Percentiles rank a stretch among this genome's conserved stretches.
These are phyloP conservation scores for Erysiphe pulchra DNA, from an alignment of 2,329 filamentous ascomycete species.

Conservation along the genomic window DNA sequence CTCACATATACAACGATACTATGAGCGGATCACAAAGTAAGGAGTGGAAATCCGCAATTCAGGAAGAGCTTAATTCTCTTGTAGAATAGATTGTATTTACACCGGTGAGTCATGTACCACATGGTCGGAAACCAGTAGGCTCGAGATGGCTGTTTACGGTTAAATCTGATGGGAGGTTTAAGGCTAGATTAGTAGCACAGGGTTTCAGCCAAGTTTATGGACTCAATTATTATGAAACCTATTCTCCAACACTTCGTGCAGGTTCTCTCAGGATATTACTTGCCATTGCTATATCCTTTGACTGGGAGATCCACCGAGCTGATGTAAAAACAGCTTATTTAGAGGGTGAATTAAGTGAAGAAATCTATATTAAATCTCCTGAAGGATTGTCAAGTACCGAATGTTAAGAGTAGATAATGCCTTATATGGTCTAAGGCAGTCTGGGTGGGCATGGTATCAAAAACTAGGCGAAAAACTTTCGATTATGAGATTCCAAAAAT, in stretches of 20 bases:
- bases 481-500: too few relatives aligned
- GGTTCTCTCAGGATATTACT: not conserved
- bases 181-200: not conserved
- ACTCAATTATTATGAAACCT: not conserved
- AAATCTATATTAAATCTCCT: not conserved
- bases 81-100: not conserved
- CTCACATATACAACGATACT: not conserved
- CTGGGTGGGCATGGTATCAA: not conserved
- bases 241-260: not conserved
- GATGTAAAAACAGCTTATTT: not conserved
- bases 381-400: not conserved
- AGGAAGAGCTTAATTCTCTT: not conserved
- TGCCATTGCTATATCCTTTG: not conserved
- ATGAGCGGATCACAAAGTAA: not conserved
- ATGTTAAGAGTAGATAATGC: not conserved
- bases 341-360: not conserved
- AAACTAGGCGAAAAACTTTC: too few relatives aligned
- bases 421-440: not conserved
- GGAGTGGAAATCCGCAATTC: not conserved
- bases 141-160: not conserved
- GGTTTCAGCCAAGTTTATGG: not conserved
- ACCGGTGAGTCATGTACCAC: not conserved
- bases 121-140: not conserved
- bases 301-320: not conserved
- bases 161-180: slow-evolving; percentile 1